Percentiles rank a stretch among this genome's conserved stretches.
phyloP scores from a whole-genome alignment of 2,329 filamentous ascomycete genomes.

The Apiospora kogelbergensis region DNA sequence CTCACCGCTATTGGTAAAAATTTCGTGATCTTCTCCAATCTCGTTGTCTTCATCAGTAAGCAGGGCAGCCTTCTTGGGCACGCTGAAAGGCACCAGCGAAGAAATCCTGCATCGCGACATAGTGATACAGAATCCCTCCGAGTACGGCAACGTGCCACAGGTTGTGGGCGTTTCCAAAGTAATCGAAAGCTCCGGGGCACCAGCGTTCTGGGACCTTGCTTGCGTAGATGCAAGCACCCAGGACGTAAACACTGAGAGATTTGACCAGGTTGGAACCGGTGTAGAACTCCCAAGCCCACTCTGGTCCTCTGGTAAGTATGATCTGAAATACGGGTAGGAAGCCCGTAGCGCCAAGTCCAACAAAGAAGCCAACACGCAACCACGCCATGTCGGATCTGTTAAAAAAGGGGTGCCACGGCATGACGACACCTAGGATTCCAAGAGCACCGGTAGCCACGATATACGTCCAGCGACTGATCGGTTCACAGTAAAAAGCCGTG shows the following conservation, averaged over 20 bases:
- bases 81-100: slow-evolving; percentile 76
- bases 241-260: slow-evolving; percentile 81
- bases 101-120: slow-evolving; percentile 92
- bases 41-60: slow-evolving; percentile 16
- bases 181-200: slow-evolving; percentile 92
- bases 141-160: slow-evolving; percentile 92
- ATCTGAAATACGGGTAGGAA: slow-evolving; percentile 89
- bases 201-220: slow-evolving; percentile 91
- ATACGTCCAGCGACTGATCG: slow-evolving; percentile 80
- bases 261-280: slow-evolving; percentile 72
- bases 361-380: slow-evolving; percentile 88
- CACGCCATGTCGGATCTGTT: slow-evolving; percentile 92
- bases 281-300: slow-evolving; percentile 88
- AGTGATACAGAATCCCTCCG: slow-evolving; percentile 96
- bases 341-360: slow-evolving; percentile 82
- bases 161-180: slow-evolving; percentile 93
- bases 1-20: not conserved
- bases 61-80: slow-evolving; percentile 59
- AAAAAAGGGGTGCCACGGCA: slow-evolving; percentile 96
- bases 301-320: slow-evolving; percentile 71
- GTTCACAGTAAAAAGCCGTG: slow-evolving; percentile 98
- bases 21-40: not conserved
- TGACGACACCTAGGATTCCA: slow-evolving; percentile 81
- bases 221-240: slow-evolving; percentile 84
- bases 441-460: slow-evolving; percentile 79